Evolutionary conservation across 2,329 filamentous ascomycete genomes (phyloP), one percentile per base, ranked within the genome.

Genomic region (Claviceps sp.): DNA sequence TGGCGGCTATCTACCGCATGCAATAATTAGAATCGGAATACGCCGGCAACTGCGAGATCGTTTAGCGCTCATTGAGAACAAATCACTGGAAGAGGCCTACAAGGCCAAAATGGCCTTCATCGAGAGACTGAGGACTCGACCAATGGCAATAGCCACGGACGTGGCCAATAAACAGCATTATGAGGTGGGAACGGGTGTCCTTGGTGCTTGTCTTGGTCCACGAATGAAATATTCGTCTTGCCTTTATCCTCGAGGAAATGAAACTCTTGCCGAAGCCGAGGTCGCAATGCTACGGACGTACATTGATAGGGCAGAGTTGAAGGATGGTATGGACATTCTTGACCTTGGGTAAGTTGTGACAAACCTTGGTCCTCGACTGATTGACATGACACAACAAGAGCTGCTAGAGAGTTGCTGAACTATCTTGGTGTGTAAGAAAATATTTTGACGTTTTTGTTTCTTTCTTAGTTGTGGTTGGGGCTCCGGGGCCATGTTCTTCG

Each of bases 211-310:
- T 63, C 67, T 87, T 13, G 84, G 84, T 0, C 79, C 81, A 4
- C 70, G 82, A 51, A 86, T 86, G 81, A 86, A 86, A 72, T 87
- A 86, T 63, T 82, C 77, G n/a, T 75, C 71, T 56, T 84, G 79
- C 62, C 68, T 84, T 60, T 86, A 86, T 63, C 76, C 77, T 4
- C 77, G 75, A 55, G 81, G 79, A 16, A 68, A 69, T 54, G 78
- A 82, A 67, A 82, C 75, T n/a, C 65, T 86, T 50, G 82, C 71
- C 2, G 72, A 85, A 63, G 82, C 82, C 2, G 84, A 86, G 66
- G 72, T 78, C 46, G 77, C 74, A 3, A 86, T 86, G 84, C 65
- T 86, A 62, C 71, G 72, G 59, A 67, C 69, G 26, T 86, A 86
- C 64, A 71, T 84, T 1, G 71, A 79, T 57, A 78, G 78, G 60